Base-by-base conservation (phyloP, 2,329 filamentous ascomycete genomes). In the Fusarium longipes region DNA sequence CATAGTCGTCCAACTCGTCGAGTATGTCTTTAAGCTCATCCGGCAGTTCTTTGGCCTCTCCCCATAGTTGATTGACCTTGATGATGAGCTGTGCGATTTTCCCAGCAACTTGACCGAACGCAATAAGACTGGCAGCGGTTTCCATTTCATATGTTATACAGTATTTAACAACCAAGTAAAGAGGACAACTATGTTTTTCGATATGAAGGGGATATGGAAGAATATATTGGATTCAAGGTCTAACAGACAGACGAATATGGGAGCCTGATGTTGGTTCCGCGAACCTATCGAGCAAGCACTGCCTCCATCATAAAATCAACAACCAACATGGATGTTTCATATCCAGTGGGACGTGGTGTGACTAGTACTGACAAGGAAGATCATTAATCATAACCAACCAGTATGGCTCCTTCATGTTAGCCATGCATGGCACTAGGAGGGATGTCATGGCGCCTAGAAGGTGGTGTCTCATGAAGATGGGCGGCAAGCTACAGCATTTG, bases 361-460 rank as follows among this genome's bases (percentile, higher is more conserved):
- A 39, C 3, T 49, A 15, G 44, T 45, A 18, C 50, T 40, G 36
- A 9, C 40, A 24, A 15, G 6, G 39, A 30, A 33, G 22, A 42
- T 33, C 12, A 5, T 25, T 24, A 33, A 39, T 27, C 32, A n/a
- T 32, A 27, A 42, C 49, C 57, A 32, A 40, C 44, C 33, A 39
- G 47, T 15, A 29, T 15, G 11, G n/a, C 52, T 45, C 33, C 35
- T 20, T 17, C 14, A 9, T 22, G 9, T 18, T 33, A 70, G 24
- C 49, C 43, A 57, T 58, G 25, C 25, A 57, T 58, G 25, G 22
- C 11, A 24, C 25, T 36, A 38, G n/a, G 29, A 42, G 17, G 48
- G 50, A 40, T 32, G 14, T n/a, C 12, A 59, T 40, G 61, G 65
- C 62, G 57, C 57, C 39, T 69, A 67, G 7, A 38, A 14, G n/a